Evolutionary conservation across 257 asterid species (phyloP).

Genomic region (Primulina tabacum): DNA sequence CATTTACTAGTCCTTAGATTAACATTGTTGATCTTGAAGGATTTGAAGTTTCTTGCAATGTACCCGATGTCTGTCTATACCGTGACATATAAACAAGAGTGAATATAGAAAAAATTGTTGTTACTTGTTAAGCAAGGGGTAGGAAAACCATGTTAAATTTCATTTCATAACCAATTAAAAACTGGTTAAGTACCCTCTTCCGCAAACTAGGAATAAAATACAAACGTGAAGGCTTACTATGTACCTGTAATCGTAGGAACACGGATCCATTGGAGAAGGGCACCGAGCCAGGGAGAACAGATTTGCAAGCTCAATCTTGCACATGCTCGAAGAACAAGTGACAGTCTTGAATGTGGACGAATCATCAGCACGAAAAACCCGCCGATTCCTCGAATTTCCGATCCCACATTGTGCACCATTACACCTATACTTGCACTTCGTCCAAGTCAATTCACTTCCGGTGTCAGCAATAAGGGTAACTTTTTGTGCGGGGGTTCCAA

Average conservation of each 20-base stretch:
- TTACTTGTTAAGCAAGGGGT: too few relatives aligned
- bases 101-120: too few relatives aligned
- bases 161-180: constrained; percentile 8
- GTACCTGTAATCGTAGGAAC: constrained; percentile 60
- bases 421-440: constrained; percentile 41
- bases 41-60: too few relatives aligned
- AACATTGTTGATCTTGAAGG: too few relatives aligned
- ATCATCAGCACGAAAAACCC: constrained; percentile 39
- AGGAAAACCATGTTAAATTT: background rate
- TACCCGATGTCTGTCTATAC: too few relatives aligned
- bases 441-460: constrained; percentile 67
- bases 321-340: constrained; percentile 46
- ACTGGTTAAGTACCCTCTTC: constrained; percentile 11
- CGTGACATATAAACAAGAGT: too few relatives aligned
- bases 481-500: constrained; percentile 49
- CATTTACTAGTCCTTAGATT: too few relatives aligned
- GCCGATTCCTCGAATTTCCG: constrained; percentile 5
- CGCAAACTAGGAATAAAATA: background rate
- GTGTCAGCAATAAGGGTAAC: constrained; percentile 50
- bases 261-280: constrained; percentile 45
- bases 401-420: constrained; percentile 25
- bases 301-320: constrained; percentile 38
- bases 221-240: background rate
- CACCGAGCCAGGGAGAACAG: constrained; percentile 51
- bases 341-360: constrained; percentile 46